Conservation (phyloP, 23 red algal genomes). For the Chondrus crispus region DNA sequence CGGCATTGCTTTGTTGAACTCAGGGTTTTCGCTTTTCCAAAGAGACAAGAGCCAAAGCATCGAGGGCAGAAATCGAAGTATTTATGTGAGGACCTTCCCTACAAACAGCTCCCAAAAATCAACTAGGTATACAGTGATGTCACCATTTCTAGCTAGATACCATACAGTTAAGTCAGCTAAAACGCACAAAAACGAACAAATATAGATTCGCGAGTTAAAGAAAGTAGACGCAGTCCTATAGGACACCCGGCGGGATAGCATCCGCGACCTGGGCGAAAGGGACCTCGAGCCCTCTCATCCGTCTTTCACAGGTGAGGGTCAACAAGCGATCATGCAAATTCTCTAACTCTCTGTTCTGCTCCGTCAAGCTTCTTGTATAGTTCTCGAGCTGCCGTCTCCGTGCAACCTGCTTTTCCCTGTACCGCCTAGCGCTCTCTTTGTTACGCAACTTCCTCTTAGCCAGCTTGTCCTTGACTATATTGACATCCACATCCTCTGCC, state of each 20-base stretch:
- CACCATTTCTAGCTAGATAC: too few relatives aligned
- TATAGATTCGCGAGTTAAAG: neutral
- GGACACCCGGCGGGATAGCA: neutral
- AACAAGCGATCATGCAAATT: slow-evolving; percentile 43
- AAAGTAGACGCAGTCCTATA: neutral
- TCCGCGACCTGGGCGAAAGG: neutral
- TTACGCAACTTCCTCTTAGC: slow-evolving; percentile 51
- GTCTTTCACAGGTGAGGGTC: slow-evolving; percentile 26
- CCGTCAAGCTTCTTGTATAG: slow-evolving; percentile 33
- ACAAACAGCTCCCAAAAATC: too few relatives aligned
- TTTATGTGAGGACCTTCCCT: too few relatives aligned
- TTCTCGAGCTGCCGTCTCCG: slow-evolving; percentile 53
- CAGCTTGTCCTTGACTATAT: slow-evolving; percentile 48
- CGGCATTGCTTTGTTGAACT: too few relatives aligned
- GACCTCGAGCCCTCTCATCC: neutral
- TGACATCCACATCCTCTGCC: neutral
- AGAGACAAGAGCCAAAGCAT: too few relatives aligned
- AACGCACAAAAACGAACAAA: too few relatives aligned
- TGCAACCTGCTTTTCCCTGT: slow-evolving; percentile 62
- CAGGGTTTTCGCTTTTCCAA: too few relatives aligned
- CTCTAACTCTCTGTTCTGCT: slow-evolving; percentile 61
- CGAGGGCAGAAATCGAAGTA: too few relatives aligned
- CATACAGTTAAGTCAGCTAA: neutral
- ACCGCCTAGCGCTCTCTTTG: slow-evolving; percentile 64
- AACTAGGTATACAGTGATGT: too few relatives aligned